Conservation (phyloP, 768 basidiomycete species). For the Serendipita sp. region DNA sequence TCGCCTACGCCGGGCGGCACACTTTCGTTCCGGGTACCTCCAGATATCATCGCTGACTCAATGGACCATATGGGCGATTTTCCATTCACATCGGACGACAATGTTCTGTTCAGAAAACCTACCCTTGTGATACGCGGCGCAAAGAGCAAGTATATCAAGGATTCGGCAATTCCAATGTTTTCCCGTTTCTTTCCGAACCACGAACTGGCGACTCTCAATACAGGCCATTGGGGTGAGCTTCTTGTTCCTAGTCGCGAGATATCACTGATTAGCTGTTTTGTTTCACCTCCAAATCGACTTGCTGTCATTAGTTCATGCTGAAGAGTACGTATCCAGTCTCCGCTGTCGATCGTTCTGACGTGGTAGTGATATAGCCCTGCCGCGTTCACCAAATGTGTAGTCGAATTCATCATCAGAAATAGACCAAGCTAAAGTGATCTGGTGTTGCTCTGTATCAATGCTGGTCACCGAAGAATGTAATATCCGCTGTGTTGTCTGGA, state of each 20-base stretch:
- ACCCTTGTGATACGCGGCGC: conserved; percentile 65
- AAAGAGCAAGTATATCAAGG: conserved; percentile 72
- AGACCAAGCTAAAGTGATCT: too few relatives aligned
- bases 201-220: conserved; percentile 44
- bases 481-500: too few relatives aligned
- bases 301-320: conserved; percentile 59
- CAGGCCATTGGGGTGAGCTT: conserved; percentile 69
- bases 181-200: conserved; percentile 60
- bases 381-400: too few relatives aligned
- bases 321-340: conserved; percentile 30
- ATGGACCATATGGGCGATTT: conserved; percentile 64
- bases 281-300: too few relatives aligned
- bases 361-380: too few relatives aligned
- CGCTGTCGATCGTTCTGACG: too few relatives aligned
- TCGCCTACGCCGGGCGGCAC: conserved; percentile 18
- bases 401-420: too few relatives aligned
- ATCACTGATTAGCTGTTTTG: background rate
- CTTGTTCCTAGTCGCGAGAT: background rate
- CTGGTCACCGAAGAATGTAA: too few relatives aligned
- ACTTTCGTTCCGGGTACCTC: conserved; percentile 58
- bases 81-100: conserved; percentile 47
- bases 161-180: conserved; percentile 45
- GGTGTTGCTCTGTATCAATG: too few relatives aligned
- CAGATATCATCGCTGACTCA: conserved; percentile 42
- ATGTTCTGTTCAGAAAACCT: conserved; percentile 36